Evolutionary conservation across 768 basidiomycete species (phyloP), one percentile per base, ranked within the genome.

Genomic region (Solioccasus polychromus): DNA sequence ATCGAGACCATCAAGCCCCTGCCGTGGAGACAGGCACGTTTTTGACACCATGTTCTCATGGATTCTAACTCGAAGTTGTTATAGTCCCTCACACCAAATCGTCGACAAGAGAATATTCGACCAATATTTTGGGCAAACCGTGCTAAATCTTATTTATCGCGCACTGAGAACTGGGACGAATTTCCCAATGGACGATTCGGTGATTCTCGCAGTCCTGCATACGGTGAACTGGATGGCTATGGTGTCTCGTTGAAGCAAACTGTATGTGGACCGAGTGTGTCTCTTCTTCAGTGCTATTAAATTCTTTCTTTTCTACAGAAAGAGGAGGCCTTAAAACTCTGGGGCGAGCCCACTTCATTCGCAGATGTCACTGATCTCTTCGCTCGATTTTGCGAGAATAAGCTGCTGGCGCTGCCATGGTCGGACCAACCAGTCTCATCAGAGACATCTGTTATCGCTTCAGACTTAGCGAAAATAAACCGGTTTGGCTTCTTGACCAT

Each of bases 51-150:
- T 5, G n/a, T 9, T 3, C n/a, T 11, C 25, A 26, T 26, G 28
- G 23, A 28, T 35, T 48, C 24, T 35, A 24, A 47, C 14, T 44
- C 51, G 12, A 54, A 38, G 44, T 28, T 39, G 17, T 35, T 34
- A 11, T 31, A 92, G 88, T 92, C 84, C 17, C 87, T 98, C 54
- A 98, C 95, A 2, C 92, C 94, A 17, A 90, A 78, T 61, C 79
- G 96, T 46, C 86, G 95, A 39, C 75, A 82, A 53, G 96, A 99
- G 69, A 86, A 80, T 38, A 98, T 95, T 52, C 86, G 96, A 26
- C 96, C 96, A 3, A 98, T 99, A 61, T 98, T 98, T 74, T 98
- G 95, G 94, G 92, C 96, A 11, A 98, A 99, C 70, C 78, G 95
- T 30, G 80, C 92, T 29, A 88, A 93, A 61, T 96, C 93, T 1